A percentile compares a stretch with the other conserved stretches of the same genome.
These are phyloP conservation scores for Pyricularia grisea DNA, from an alignment of 2,329 filamentous ascomycete species.

Conservation along the genomic window DNA sequence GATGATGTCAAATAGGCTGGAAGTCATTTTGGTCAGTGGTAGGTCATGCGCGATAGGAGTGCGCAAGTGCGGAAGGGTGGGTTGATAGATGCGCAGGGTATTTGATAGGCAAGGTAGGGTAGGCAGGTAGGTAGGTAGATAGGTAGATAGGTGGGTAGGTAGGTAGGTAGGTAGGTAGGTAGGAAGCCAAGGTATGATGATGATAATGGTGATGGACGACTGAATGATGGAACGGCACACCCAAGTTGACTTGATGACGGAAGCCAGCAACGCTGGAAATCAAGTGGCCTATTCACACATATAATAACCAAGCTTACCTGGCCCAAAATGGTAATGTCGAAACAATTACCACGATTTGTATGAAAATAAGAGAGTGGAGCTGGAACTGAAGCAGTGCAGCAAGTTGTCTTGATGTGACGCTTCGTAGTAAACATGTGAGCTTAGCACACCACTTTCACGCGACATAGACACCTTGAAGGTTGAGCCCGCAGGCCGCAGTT, in stretches of 20 bases:
- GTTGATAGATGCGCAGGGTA: too few species aligned
- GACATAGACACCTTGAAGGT: not conserved
- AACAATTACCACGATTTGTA: not conserved
- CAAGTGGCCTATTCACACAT: not conserved
- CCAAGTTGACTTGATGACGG: too few species aligned
- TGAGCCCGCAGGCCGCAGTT: not conserved
- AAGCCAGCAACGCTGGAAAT: not conserved
- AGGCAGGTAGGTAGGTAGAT: not conserved
- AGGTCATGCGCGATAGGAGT: not conserved
- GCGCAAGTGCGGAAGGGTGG: not conserved
- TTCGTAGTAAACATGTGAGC: slow-evolving; percentile 1
- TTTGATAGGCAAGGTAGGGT: not conserved
- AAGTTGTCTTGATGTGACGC: not conserved
- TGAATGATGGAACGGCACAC: not conserved
- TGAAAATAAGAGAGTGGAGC: not conserved
- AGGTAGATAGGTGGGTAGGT: too few species aligned
- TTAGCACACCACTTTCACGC: not conserved
- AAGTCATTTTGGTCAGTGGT: slow-evolving; percentile 16
- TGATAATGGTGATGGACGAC: not conserved
- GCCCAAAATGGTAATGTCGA: not conserved
- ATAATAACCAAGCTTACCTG: not conserved
- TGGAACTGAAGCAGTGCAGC: not conserved
- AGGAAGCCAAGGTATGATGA: not conserved
- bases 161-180: not conserved
- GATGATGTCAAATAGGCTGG: slow-evolving; percentile 18